These are phyloP conservation scores for Sanghuangporus sanghuang DNA, from an alignment of 1,284 basidiomycete genomes.

Conservation along the genomic window DNA sequence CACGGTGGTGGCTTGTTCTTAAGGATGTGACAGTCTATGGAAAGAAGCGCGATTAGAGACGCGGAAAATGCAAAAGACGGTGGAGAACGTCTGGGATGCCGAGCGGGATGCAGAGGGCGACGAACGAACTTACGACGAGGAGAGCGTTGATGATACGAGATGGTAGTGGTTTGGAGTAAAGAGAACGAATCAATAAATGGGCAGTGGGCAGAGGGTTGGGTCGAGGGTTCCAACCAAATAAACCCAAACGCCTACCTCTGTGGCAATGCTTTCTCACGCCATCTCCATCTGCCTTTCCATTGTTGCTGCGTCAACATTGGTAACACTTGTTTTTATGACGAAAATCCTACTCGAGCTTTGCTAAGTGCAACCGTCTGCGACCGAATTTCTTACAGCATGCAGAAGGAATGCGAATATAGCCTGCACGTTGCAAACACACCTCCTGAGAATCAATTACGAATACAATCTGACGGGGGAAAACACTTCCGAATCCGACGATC, in stretches of 20 bases:
- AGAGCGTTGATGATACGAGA: slow-evolving; percentile 29
- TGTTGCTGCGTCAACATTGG: neutral
- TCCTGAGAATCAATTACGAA: neutral
- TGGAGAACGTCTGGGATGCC: slow-evolving; percentile 19
- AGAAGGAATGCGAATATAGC: neutral
- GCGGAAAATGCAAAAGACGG: slow-evolving; percentile 30
- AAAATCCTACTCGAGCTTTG: neutral
- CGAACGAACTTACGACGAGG: slow-evolving; percentile 25
- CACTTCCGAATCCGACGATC: neutral
- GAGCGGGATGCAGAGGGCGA: slow-evolving; percentile 24
- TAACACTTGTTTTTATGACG: neutral
- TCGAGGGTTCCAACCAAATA: slow-evolving; percentile 20
- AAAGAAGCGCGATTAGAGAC: slow-evolving; percentile 25
- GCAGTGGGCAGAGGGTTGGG: slow-evolving; percentile 44
- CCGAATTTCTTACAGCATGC: neutral
- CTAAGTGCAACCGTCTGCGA: neutral
- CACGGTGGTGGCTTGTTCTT: slow-evolving; percentile 5
- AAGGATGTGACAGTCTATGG: neutral
- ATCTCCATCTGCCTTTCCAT: neutral
- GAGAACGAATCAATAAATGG: slow-evolving; percentile 39
- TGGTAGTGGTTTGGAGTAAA: slow-evolving; percentile 44
- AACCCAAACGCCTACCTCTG: slow-evolving; percentile 1
- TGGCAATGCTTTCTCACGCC: slow-evolving; percentile 12
- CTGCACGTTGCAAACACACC: neutral
- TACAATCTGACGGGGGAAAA: neutral